These are phyloP conservation scores for Acacia confusa DNA, from an alignment of 306 rosid species.

Conservation along the genomic window DNA sequence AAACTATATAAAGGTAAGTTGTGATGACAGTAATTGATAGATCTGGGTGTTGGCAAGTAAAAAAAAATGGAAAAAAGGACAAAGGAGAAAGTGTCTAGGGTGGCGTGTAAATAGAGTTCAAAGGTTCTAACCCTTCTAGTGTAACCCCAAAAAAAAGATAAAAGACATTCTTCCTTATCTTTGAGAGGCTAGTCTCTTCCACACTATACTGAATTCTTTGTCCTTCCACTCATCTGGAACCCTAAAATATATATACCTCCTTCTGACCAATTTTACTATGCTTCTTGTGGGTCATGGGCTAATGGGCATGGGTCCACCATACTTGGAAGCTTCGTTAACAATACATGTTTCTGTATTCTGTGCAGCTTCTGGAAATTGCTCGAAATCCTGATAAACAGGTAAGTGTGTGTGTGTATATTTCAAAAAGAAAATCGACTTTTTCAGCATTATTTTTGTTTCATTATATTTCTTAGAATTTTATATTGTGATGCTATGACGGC, in stretches of 20 bases:
- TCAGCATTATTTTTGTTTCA: constrained; percentile 6
- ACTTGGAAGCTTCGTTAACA: constrained; percentile 24
- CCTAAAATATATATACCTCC: background rate
- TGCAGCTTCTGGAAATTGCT: constrained; percentile 71
- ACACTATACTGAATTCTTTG: background rate
- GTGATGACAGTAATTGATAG: background rate
- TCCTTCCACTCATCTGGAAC: background rate
- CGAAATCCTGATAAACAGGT: constrained; percentile 49
- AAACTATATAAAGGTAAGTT: background rate
- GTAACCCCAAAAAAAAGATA: background rate
- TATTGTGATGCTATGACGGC: constrained; percentile 5
- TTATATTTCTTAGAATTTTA: constrained; percentile 12
- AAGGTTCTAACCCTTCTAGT: background rate
- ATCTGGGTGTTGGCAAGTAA: background rate
- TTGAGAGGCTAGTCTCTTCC: background rate
- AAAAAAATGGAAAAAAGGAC: background rate
- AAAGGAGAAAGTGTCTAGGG: background rate
- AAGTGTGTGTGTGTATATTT: constrained; percentile 18
- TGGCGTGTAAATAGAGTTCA: background rate
- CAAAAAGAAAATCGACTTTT: background rate
- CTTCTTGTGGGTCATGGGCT: background rate
- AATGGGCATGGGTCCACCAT: background rate
- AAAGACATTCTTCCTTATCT: background rate
- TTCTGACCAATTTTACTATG: background rate
- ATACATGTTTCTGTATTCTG: constrained; percentile 11